Conservation (phyloP, 345 rosid species). For the Citrus unshiu region DNA sequence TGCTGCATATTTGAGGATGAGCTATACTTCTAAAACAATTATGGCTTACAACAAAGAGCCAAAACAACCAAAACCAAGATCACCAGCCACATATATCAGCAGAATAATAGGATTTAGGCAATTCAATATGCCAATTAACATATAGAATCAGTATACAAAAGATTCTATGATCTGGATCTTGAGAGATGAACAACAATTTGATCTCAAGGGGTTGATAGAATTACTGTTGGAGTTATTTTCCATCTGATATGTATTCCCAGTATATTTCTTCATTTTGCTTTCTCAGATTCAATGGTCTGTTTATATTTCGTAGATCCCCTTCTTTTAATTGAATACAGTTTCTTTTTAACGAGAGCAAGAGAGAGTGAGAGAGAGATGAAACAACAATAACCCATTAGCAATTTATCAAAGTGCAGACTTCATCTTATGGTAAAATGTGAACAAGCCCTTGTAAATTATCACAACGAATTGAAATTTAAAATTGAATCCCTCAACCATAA, state of each 20-base stretch:
- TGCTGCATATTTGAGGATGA: not conserved
- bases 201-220: not conserved
- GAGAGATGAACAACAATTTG: not conserved
- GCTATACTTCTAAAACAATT: not conserved
- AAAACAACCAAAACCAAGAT: not conserved
- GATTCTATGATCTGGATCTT: not conserved
- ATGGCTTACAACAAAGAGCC: not conserved
- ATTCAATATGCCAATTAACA: not conserved
- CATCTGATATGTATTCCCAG: not conserved
- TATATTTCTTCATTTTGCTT: not conserved
- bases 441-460: not conserved
- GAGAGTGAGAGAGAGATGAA: not conserved
- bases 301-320: not conserved
- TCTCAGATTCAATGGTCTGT: not conserved
- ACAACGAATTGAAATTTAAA: not conserved
- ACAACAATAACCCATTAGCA: not conserved
- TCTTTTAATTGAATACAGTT: not conserved
- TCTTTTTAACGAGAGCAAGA: not conserved
- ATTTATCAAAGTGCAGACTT: not conserved
- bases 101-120: not conserved
- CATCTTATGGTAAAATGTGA: not conserved
- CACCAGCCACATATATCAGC: not conserved
- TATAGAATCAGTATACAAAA: not conserved
- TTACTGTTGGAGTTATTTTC: not conserved
- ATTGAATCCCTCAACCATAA: not conserved